Percentiles rank a stretch among this genome's conserved stretches.
Evolutionary conservation across 257 asterid genomes (phyloP).

Genomic region (Petunia axillaris): DNA sequence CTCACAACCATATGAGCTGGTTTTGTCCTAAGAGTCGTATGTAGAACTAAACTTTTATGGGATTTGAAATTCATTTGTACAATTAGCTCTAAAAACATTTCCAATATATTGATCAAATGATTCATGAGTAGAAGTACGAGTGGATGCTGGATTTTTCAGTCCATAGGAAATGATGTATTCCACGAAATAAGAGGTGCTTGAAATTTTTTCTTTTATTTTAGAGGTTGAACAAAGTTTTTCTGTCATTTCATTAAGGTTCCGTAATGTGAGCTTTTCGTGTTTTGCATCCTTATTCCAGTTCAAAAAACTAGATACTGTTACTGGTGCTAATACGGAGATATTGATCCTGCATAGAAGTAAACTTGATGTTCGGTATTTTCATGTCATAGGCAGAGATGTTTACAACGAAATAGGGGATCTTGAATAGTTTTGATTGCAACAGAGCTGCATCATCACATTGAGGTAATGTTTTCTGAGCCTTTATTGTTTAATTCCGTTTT

Average conservation of each 20-base stretch:
- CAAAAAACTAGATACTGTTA: background rate
- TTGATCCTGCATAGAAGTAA: background rate
- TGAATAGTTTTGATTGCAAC: background rate
- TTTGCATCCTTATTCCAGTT: background rate
- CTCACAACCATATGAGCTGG: slow-evolving; percentile 22
- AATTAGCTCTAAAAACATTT: too few relatives aligned
- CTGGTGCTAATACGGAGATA: background rate
- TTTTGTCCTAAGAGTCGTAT: too few relatives aligned
- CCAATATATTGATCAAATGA: too few relatives aligned
- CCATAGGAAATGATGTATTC: background rate
- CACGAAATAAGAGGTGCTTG: background rate
- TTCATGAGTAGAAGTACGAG: too few relatives aligned
- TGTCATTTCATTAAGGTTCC: background rate
- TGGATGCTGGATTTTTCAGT: background rate
- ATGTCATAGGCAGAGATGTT: background rate
- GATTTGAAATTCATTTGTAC: too few relatives aligned
- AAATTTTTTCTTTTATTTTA: too few relatives aligned
- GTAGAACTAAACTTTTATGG: too few relatives aligned
- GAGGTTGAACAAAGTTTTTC: too few relatives aligned
- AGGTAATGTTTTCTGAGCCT: background rate
- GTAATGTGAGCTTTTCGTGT: background rate
- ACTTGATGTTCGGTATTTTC: background rate
- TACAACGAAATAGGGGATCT: background rate
- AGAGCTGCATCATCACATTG: background rate
- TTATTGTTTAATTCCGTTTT: too few relatives aligned